Percentiles rank a stretch among this genome's conserved stretches.
Conservation (phyloP, 2,329 filamentous ascomycete genomes). For the Penicillium sp. region DNA sequence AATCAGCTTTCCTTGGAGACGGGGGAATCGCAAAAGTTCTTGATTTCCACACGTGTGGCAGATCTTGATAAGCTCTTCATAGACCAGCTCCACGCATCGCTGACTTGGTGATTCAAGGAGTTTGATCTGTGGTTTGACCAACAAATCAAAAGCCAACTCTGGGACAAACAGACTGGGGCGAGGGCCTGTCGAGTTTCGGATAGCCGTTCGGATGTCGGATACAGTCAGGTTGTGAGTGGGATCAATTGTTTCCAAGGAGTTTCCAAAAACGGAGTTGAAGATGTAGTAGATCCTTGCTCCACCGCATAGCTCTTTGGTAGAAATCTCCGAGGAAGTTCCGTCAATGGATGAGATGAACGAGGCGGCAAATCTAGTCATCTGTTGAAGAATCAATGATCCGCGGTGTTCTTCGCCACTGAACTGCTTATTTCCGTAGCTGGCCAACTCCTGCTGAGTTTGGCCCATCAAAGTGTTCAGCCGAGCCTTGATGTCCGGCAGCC, state of each 20-base stretch:
- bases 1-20: constrained; percentile 93
- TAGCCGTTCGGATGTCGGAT: constrained; percentile 92
- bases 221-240: constrained; percentile 93
- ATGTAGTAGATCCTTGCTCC: constrained; percentile 97
- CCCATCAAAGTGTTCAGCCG: constrained; percentile 97
- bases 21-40: constrained; percentile 86
- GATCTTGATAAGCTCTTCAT: constrained; percentile 98
- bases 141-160: constrained; percentile 92
- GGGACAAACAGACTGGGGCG: constrained; percentile 95
- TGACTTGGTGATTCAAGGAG: constrained; percentile 92
- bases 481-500: constrained; percentile 96
- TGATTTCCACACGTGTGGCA: constrained; percentile 97
- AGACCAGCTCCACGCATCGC: constrained; percentile 94
- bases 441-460: constrained; percentile 97
- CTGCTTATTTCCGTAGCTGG: constrained; percentile 95
- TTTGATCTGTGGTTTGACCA: constrained; percentile 98
- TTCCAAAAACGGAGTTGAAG: constrained; percentile 98
- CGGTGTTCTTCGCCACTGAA: constrained; percentile 97
- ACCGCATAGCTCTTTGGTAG: constrained; percentile 94
- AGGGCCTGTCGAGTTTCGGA: constrained; percentile 95
- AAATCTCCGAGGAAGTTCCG: constrained; percentile 97
- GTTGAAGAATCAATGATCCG: constrained; percentile 88
- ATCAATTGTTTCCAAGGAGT: constrained; percentile 92
- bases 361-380: constrained; percentile 97
- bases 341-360: constrained; percentile 99